Evolutionary conservation across 1,284 basidiomycete genomes (phyloP).

Genomic region (Calocybe gambosa): DNA sequence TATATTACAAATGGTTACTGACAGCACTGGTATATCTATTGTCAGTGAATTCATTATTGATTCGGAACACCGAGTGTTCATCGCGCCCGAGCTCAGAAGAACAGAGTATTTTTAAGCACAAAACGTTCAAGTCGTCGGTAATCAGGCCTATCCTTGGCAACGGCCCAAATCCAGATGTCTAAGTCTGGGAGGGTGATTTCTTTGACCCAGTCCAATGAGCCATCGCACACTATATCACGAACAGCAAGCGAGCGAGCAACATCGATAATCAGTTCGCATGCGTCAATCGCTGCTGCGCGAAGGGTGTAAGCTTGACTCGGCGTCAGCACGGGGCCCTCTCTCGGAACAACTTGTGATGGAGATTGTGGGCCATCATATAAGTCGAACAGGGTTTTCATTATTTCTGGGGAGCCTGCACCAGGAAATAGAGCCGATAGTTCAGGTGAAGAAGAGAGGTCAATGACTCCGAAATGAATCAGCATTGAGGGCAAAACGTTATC

Average conservation of each 20-base stretch:
- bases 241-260: constrained; percentile 41
- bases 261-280: constrained; percentile 62
- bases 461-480: constrained; percentile 69
- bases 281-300: constrained; percentile 75
- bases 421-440: constrained; percentile 41
- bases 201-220: constrained; percentile 44
- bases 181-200: constrained; percentile 54
- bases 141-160: constrained; percentile 68
- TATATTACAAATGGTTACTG: background rate
- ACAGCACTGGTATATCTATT: too few relatives aligned
- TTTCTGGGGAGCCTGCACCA: constrained; percentile 30
- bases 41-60: too few relatives aligned
- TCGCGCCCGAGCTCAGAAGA: constrained; percentile 39
- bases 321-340: constrained; percentile 61
- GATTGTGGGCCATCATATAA: constrained; percentile 10
- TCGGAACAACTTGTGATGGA: constrained; percentile 26
- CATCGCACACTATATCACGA: constrained; percentile 15
- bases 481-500: constrained; percentile 87
- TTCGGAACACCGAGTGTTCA: too few relatives aligned
- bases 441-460: constrained; percentile 53
- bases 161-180: constrained; percentile 72
- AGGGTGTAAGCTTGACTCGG: constrained; percentile 64
- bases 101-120: constrained; percentile 55
- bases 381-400: constrained; percentile 35
- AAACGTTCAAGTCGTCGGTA: constrained; percentile 61